phyloP scores from a whole-genome alignment of 2,329 filamentous ascomycete species.

The Verticillium longisporum region DNA sequence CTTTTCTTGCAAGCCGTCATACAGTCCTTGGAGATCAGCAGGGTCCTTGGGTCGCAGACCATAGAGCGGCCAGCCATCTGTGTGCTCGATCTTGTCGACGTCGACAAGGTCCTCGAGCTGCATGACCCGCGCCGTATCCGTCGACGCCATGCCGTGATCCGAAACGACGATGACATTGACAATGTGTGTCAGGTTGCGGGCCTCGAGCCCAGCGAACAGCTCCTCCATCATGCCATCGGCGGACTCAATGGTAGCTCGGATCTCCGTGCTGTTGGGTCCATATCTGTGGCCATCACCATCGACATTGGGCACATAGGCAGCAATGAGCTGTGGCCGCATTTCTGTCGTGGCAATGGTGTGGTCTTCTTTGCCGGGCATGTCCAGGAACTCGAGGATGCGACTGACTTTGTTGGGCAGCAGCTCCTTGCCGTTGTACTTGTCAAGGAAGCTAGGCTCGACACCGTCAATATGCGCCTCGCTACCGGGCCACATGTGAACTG shows the following conservation, averaged over 20 bases:
- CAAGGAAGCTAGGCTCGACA: slow-evolving; percentile 72
- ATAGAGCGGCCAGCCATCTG: slow-evolving; percentile 90
- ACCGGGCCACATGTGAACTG: slow-evolving; percentile 98
- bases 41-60: slow-evolving; percentile 75
- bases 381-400: slow-evolving; percentile 74
- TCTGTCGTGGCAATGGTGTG: slow-evolving; percentile 38
- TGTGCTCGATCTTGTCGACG: slow-evolving; percentile 67
- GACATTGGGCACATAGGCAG: slow-evolving; percentile 90
- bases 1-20: slow-evolving; percentile 53
- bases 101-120: slow-evolving; percentile 89
- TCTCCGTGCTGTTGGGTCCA: slow-evolving; percentile 93
- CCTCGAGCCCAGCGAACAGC: slow-evolving; percentile 68
- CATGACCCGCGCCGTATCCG: slow-evolving; percentile 69
- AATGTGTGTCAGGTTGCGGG: slow-evolving; percentile 77
- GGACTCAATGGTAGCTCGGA: slow-evolving; percentile 66
- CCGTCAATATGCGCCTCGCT: slow-evolving; percentile 78
- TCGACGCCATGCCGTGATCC: slow-evolving; percentile 97
- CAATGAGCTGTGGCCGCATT: slow-evolving; percentile 81
- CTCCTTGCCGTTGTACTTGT: slow-evolving; percentile 79
- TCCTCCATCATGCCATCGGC: slow-evolving; percentile 77
- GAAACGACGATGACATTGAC: slow-evolving; percentile 96
- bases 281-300: slow-evolving; percentile 81
- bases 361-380: slow-evolving; percentile 68
- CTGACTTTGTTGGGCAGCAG: slow-evolving; percentile 66
- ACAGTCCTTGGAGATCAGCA: slow-evolving; percentile 58